Base-by-base conservation (phyloP, 768 basidiomycete species). In the Pleurotus eryngii region DNA sequence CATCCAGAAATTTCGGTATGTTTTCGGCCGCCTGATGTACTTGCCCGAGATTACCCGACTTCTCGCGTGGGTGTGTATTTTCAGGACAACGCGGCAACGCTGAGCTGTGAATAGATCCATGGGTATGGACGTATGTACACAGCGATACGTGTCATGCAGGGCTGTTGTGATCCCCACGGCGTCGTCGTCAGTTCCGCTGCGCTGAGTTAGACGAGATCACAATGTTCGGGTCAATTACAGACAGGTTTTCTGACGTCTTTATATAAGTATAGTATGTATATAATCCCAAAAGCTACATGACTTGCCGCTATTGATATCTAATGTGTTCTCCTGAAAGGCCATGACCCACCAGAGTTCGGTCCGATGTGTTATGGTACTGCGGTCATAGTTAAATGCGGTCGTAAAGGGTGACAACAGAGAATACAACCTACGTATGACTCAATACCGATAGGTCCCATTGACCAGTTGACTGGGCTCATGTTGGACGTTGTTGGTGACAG, bases 401-500 rank as follows among this genome's bases (percentile, higher is more conserved):
- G 37, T 48, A 53, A 24, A 22, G 43, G 11, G 26, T 12, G 22
- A 54, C 35, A 6, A 45, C 56, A 53, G 38, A 46, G 37, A 37
- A 2, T 17, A 47, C 40, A 4, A 73, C 86, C 74, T 70, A 91
- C 89, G 68, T 82, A 90, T 57, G 86, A 69, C 46, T 89, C 85
- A 66, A 86, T 76, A 74, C 62, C 85, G 81, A 17, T 80, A 74
- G 39, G 46, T 24, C 45, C n/a, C 57, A 60, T 74, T 74, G 58
- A 78, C 64, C 56, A 75, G 66, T 51, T 79, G 78, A 43, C 70
- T 65, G 59, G 80, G 47, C 74, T 75, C 65, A 82, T 73, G 18
- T 81, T 69, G 55, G 84, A 82, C 60, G 83, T 80, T 57, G 77
- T 74, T 57, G 72, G 70, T 35, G 70, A 68, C 65, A 69, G 65